Percentiles rank a stretch among this genome's conserved stretches.
These are phyloP conservation scores for Coemansia sp. DNA, from an alignment of 192 early-diverging fungal species.

Conservation along the genomic window DNA sequence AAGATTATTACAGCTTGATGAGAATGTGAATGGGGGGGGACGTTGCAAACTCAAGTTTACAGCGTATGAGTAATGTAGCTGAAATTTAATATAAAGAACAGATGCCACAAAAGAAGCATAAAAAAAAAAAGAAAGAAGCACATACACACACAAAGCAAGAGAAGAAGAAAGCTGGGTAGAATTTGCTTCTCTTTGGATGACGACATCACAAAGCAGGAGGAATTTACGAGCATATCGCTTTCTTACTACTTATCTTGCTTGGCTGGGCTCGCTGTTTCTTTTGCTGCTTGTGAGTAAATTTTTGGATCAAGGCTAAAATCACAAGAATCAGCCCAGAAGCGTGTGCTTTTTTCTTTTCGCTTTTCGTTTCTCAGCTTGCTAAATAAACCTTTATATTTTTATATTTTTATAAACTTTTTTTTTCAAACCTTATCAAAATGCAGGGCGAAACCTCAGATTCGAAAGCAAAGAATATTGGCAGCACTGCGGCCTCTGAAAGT, in stretches of 20 bases:
- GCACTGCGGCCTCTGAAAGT: neutral
- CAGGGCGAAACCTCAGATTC: neutral
- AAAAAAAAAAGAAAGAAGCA: neutral
- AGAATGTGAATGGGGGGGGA: neutral
- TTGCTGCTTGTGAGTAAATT: too few relatives aligned
- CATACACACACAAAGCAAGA: neutral
- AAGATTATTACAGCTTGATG: neutral
- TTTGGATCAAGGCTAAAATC: too few relatives aligned
- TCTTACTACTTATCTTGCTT: too few relatives aligned
- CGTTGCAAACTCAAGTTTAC: too few relatives aligned
- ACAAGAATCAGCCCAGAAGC: too few relatives aligned
- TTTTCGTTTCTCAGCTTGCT: neutral
- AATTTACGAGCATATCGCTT: too few relatives aligned
- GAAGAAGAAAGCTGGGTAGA: neutral
- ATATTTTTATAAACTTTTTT: neutral
- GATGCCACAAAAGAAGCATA: neutral
- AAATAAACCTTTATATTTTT: neutral
- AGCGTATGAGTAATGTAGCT: neutral
- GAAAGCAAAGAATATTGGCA: neutral
- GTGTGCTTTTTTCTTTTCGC: neutral
- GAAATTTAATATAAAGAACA: neutral
- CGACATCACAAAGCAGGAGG: too few relatives aligned
- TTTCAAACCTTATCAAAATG: neutral
- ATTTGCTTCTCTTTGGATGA: too few relatives aligned
- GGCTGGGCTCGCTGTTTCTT: too few relatives aligned